These are phyloP conservation scores for Cardamine occulta DNA, from an alignment of 345 rosid species.

Conservation along the genomic window DNA sequence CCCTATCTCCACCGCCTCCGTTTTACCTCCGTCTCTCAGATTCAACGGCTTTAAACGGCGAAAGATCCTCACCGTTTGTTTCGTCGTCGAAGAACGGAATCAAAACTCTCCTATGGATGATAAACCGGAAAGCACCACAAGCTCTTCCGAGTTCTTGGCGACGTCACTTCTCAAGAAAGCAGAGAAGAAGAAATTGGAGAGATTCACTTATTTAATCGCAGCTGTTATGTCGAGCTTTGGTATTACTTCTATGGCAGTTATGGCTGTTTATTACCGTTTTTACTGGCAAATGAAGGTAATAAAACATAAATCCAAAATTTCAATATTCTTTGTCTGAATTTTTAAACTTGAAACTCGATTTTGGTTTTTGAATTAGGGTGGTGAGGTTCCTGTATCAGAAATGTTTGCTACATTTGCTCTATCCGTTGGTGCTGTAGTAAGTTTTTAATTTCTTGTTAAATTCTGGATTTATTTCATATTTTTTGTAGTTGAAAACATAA, in stretches of 20 bases:
- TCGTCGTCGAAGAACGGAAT: conserved; percentile 4
- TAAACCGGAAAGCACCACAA: conserved; percentile 6
- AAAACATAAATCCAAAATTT: too few relatives aligned
- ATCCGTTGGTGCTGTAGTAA: conserved; percentile 91
- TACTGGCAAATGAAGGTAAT: conserved; percentile 82
- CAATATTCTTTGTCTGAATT: too few relatives aligned
- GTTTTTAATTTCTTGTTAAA: conserved; percentile 21
- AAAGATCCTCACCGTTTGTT: conserved; percentile 18
- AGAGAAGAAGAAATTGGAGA: conserved; percentile 65
- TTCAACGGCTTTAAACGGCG: neutral
- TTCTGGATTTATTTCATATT: neutral
- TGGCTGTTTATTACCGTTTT: conserved; percentile 80
- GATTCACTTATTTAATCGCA: conserved; percentile 69
- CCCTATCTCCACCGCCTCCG: neutral
- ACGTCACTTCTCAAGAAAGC: conserved; percentile 48
- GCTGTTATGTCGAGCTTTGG: conserved; percentile 81
- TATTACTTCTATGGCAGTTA: conserved; percentile 67
- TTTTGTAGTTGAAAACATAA: neutral
- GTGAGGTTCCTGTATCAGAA: conserved; percentile 68
- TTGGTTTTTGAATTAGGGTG: conserved; percentile 49
- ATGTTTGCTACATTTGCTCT: conserved; percentile 89
- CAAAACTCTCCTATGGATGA: conserved; percentile 28
- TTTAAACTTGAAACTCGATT: neutral
- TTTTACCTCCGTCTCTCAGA: conserved; percentile 22
- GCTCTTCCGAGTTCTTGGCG: conserved; percentile 12